Evolutionary conservation across 2,329 filamentous ascomycete genomes (phyloP).

Genomic region (Pestalotiopsis sp.): DNA sequence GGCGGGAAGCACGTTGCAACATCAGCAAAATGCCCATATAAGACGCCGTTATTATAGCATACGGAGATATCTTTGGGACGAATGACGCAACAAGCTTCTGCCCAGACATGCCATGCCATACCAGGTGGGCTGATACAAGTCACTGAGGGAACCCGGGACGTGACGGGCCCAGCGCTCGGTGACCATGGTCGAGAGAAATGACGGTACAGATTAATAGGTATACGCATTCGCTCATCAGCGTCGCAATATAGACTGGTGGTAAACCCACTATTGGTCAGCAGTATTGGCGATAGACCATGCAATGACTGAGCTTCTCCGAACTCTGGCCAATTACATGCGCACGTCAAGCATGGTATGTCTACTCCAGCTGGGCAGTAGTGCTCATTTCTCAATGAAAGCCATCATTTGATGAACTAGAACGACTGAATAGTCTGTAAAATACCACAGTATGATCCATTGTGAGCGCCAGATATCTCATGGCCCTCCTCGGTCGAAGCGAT

Average conservation of each 20-base stretch:
- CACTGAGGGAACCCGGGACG: not conserved
- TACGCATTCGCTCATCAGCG: not conserved
- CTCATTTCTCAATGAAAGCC: not conserved
- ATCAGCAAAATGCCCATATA: not conserved
- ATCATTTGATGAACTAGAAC: not conserved
- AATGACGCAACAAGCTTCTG: slow-evolving; percentile 3
- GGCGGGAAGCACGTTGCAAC: not conserved
- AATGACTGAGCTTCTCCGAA: not conserved
- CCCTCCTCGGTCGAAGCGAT: not conserved
- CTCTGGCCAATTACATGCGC: not conserved
- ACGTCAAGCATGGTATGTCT: not conserved
- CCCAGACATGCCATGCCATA: not conserved
- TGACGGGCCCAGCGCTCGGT: not conserved
- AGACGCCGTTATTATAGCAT: not conserved
- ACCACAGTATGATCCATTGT: not conserved
- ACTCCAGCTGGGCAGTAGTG: not conserved
- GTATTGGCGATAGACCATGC: not conserved
- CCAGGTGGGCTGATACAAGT: not conserved
- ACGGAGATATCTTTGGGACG: not conserved
- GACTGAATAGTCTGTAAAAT: not conserved
- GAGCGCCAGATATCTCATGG: not conserved
- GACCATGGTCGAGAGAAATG: not conserved
- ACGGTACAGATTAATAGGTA: not conserved
- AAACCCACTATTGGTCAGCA: not conserved
- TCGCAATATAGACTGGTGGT: not conserved